These are phyloP conservation scores for Solanum paucissectum DNA, from an alignment of 257 asterid species.

Conservation along the genomic window DNA sequence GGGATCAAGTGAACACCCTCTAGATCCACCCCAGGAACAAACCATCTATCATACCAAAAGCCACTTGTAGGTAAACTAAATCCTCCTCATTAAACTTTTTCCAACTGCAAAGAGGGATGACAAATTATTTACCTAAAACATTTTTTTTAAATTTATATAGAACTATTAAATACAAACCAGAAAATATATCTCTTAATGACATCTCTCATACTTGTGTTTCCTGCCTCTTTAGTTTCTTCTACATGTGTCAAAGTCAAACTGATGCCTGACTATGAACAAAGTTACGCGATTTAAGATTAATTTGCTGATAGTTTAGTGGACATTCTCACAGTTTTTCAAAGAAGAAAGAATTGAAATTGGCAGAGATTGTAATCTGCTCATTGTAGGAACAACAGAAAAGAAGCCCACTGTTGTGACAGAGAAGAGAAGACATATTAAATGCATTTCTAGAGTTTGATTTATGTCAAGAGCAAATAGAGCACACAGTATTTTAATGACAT, in stretches of 20 bases:
- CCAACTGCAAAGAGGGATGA: not conserved
- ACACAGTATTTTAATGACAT: not conserved
- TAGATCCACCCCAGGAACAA: not conserved
- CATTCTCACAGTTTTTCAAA: not conserved
- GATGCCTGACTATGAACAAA: not conserved
- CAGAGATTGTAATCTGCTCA: not conserved
- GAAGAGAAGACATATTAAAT: constrained; percentile 14
- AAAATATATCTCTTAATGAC: not conserved
- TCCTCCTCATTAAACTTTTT: not conserved
- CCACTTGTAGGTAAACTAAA: constrained; percentile 52
- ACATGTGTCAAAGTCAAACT: not conserved
- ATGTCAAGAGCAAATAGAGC: not conserved
- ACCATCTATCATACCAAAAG: constrained; percentile 80
- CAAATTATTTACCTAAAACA: not conserved
- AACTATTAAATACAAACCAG: not conserved
- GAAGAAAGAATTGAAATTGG: not conserved
- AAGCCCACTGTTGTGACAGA: constrained; percentile 34
- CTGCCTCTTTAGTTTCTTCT: not conserved
- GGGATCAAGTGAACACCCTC: not conserved
- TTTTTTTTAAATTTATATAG: constrained; percentile 28
- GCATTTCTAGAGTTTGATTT: not conserved
- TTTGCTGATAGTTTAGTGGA: not conserved
- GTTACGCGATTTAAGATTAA: not conserved
- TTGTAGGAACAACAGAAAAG: constrained; percentile 41
- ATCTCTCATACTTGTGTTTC: not conserved